Conservation (phyloP, 345 rosid genomes). For the Aurinia saxatilis region DNA sequence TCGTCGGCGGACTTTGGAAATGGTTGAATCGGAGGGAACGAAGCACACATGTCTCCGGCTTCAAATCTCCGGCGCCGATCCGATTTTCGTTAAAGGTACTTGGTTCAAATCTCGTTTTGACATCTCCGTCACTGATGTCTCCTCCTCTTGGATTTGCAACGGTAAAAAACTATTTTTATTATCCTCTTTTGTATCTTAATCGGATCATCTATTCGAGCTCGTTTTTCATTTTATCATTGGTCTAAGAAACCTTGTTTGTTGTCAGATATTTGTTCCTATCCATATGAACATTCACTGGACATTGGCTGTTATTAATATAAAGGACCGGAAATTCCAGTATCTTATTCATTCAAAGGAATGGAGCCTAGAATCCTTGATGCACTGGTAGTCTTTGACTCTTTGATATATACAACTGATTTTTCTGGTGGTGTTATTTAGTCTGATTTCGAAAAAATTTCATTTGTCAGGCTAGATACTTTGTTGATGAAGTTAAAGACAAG, state of each 20-base stretch:
- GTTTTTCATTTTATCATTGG: neutral
- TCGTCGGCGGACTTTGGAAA: too few species aligned
- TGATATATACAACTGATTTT: neutral
- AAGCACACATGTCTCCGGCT: too few species aligned
- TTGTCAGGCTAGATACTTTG: conserved; percentile 69
- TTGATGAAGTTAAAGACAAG: conserved; percentile 90
- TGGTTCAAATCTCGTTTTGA: too few species aligned
- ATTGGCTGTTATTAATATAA: conserved; percentile 78
- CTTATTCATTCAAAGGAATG: conserved; percentile 89
- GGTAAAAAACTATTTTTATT: too few species aligned
- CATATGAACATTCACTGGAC: conserved; percentile 93
- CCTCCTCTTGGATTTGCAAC: too few species aligned
- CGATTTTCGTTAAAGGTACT: too few species aligned
- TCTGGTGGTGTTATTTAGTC: neutral
- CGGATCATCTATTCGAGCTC: too few species aligned
- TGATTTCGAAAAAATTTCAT: conserved; percentile 17
- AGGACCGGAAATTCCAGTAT: conserved; percentile 82
- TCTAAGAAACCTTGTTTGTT: conserved; percentile 3
- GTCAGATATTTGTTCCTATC: conserved; percentile 92
- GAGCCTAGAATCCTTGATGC: conserved; percentile 51
- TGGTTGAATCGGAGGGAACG: too few species aligned
- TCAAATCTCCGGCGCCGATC: too few species aligned
- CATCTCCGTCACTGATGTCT: too few species aligned
- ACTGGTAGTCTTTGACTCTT: conserved; percentile 45
- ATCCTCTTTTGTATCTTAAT: too few species aligned